These are phyloP conservation scores for Phialophora verrucosa DNA, from an alignment of 2,329 filamentous ascomycete species.

Conservation along the genomic window DNA sequence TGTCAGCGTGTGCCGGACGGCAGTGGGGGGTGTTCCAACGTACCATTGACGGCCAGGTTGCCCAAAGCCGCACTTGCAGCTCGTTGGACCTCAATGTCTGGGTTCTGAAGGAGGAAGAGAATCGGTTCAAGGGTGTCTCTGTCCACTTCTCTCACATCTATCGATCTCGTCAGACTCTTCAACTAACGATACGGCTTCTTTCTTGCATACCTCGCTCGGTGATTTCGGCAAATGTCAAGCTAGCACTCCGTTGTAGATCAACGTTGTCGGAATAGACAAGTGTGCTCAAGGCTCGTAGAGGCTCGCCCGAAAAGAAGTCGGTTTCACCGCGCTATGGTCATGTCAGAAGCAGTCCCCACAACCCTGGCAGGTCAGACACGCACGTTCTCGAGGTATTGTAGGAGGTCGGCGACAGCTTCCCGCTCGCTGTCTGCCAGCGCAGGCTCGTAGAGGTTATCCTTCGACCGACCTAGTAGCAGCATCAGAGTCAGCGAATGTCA, in stretches of 20 bases:
- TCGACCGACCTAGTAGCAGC: constrained; percentile 66
- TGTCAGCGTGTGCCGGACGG: constrained; percentile 50
- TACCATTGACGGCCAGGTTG: constrained; percentile 97
- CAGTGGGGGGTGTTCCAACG: constrained; percentile 43
- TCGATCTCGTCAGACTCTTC: constrained; percentile 33
- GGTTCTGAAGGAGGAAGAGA: constrained; percentile 89
- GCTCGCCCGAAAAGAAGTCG: constrained; percentile 97
- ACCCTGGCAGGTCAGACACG: constrained; percentile 42
- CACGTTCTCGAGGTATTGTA: constrained; percentile 97
- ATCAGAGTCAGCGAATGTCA: constrained; percentile 22
- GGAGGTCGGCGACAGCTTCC: constrained; percentile 92
- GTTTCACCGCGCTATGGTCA: constrained; percentile 80
- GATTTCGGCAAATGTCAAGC: constrained; percentile 97
- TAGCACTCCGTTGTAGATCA: constrained; percentile 94
- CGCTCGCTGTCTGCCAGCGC: constrained; percentile 94
- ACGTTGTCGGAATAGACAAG: constrained; percentile 99
- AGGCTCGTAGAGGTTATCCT: constrained; percentile 81
- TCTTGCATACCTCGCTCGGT: constrained; percentile 81
- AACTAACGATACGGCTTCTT: not conserved
- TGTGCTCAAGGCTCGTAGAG: constrained; percentile 89
- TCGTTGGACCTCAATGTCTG: constrained; percentile 95
- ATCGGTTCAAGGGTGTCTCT: constrained; percentile 95
- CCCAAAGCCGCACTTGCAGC: constrained; percentile 94
- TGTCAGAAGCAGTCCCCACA: constrained; percentile 36
- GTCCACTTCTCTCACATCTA: constrained; percentile 96